These are phyloP conservation scores for Coemansia sp. DNA, from an alignment of 192 early-diverging fungal genomes.

Conservation along the genomic window DNA sequence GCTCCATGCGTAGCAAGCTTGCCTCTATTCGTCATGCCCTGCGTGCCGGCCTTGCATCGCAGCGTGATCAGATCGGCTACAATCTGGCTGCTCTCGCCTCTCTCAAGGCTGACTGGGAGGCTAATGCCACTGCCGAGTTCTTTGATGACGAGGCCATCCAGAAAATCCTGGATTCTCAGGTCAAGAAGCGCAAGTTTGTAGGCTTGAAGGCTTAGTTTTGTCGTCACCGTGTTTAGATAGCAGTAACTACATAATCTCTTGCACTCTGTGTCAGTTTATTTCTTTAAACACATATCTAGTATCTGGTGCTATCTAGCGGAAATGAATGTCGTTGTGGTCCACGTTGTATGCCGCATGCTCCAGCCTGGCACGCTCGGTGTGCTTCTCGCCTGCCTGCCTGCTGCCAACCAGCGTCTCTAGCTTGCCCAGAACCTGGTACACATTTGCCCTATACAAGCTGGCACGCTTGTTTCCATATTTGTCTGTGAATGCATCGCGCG, in stretches of 20 bases:
- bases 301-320: constrained; percentile 13
- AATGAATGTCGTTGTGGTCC: constrained; percentile 50
- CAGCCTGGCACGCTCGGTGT: constrained; percentile 35
- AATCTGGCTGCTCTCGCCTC: constrained; percentile 82
- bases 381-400: constrained; percentile 14
- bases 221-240: not conserved
- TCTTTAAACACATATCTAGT: not conserved
- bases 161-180: constrained; percentile 48
- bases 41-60: constrained; percentile 60
- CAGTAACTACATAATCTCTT: no score
- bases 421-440: constrained; percentile 22
- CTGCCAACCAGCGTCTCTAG: constrained; percentile 34
- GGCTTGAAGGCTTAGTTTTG: constrained; percentile 29
- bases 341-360: constrained; percentile 45
- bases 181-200: constrained; percentile 76
- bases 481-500: constrained; percentile 29
- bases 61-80: constrained; percentile 84
- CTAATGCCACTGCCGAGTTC: constrained; percentile 67
- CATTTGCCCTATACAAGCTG: constrained; percentile 42
- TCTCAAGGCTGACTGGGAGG: constrained; percentile 75
- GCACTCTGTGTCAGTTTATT: not conserved
- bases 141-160: constrained; percentile 65
- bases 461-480: constrained; percentile 38
- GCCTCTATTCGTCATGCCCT: constrained; percentile 68
- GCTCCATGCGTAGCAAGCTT: constrained; percentile 72